Percentiles rank a stretch among this genome's conserved stretches.
These are phyloP conservation scores for Pugionium dolabratum DNA, from an alignment of 345 rosid genomes.

Conservation along the genomic window DNA sequence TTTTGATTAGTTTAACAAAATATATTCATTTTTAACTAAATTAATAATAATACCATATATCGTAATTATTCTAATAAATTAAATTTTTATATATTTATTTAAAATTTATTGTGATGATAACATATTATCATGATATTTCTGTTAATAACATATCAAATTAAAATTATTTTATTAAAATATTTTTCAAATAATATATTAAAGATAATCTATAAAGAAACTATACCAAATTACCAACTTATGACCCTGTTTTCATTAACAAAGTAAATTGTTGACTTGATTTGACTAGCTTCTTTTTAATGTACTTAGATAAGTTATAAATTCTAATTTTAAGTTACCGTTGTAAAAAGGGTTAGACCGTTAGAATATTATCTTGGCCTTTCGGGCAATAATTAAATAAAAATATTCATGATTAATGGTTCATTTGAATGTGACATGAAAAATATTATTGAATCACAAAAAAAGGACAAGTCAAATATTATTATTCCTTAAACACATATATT, in stretches of 20 bases:
- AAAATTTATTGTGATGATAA: too few relatives aligned
- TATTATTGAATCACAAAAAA: conserved; percentile 4
- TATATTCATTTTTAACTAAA: too few relatives aligned
- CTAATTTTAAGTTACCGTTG: neutral
- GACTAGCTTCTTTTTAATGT: too few relatives aligned
- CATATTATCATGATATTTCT: too few relatives aligned
- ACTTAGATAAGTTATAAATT: neutral
- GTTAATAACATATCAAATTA: too few relatives aligned
- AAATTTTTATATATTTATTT: too few relatives aligned
- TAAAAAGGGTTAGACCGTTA: neutral
- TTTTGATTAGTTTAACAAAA: too few relatives aligned
- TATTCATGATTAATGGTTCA: neutral
- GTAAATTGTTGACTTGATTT: neutral
- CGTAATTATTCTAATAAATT: too few relatives aligned
- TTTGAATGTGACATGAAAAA: neutral
- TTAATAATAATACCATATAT: too few relatives aligned
- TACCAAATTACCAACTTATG: neutral
- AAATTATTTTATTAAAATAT: too few relatives aligned
- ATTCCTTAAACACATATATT: neutral
- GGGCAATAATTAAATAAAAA: neutral
- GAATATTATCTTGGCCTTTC: neutral
- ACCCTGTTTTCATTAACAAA: neutral
- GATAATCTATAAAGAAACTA: neutral
- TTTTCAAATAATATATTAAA: too few relatives aligned
- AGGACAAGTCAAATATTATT: neutral